Conservation (phyloP, 306 rosid species). For the Castanospermum australe region DNA sequence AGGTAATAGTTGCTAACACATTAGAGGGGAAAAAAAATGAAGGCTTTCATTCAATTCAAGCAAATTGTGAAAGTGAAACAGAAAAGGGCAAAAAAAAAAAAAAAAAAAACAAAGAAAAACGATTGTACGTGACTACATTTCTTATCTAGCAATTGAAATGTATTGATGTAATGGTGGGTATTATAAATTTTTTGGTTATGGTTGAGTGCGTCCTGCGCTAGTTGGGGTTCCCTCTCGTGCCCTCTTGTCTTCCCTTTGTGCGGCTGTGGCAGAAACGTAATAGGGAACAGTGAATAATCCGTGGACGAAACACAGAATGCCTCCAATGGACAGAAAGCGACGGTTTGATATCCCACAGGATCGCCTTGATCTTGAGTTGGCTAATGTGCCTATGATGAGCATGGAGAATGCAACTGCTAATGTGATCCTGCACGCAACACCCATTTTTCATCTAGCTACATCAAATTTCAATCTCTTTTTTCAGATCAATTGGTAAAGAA, state of each 20-base stretch:
- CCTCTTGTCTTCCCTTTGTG: slow-evolving; percentile 36
- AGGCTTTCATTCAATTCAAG: neutral
- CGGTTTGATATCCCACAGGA: slow-evolving; percentile 53
- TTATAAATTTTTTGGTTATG: slow-evolving; percentile 8
- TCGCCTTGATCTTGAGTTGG: slow-evolving; percentile 60
- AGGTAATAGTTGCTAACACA: too few species aligned
- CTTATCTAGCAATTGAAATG: neutral
- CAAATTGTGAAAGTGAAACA: neutral
- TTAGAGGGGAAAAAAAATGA: too few species aligned
- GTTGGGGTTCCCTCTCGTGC: neutral
- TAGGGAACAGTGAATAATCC: slow-evolving; percentile 66
- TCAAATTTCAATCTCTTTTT: neutral
- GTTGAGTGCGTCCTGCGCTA: neutral
- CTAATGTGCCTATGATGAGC: slow-evolving; percentile 61
- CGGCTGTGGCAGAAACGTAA: slow-evolving; percentile 61
- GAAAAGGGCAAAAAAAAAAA: neutral
- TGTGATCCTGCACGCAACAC: slow-evolving; percentile 48
- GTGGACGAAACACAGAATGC: slow-evolving; percentile 76
- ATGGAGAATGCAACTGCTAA: slow-evolving; percentile 49
- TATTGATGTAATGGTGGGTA: neutral
- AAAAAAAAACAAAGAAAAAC: too few species aligned
- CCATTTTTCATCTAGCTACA: neutral
- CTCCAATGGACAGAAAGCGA: slow-evolving; percentile 59
- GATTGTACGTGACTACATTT: too few species aligned
- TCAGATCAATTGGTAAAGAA: neutral